A percentile compares a stretch with the other conserved stretches of the same genome.
These are phyloP conservation scores for Musa acuminata DNA, from an alignment of 176 grass and related monocot genomes.

Conservation along the genomic window DNA sequence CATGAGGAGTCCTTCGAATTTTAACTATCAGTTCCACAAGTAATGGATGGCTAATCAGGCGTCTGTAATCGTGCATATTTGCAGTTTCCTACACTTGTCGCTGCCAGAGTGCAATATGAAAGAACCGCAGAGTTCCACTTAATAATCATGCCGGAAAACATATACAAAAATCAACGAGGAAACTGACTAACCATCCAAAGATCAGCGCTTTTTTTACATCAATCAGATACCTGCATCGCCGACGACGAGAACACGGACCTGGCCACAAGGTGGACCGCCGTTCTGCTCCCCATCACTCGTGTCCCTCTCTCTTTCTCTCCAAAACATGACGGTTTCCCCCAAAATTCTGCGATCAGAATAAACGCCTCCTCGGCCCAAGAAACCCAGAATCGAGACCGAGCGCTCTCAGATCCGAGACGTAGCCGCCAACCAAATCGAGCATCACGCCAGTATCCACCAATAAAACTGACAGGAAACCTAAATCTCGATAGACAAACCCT, in stretches of 20 bases:
- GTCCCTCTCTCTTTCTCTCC: slow-evolving; percentile 58
- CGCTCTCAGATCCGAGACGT: not conserved
- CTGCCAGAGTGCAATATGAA: not conserved
- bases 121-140: not conserved
- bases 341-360: not conserved
- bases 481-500: not conserved
- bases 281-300: slow-evolving; percentile 46
- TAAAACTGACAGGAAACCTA: not conserved
- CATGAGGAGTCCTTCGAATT: not conserved
- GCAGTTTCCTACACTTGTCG: not conserved
- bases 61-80: not conserved
- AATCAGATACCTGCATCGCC: slow-evolving; percentile 66
- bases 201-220: not conserved
- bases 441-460: not conserved
- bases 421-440: not conserved
- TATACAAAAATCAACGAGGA: not conserved
- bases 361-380: not conserved
- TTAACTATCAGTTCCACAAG: no score
- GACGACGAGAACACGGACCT: slow-evolving; percentile 79
- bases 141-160: no score
- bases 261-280: slow-evolving; percentile 59
- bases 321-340: slow-evolving; percentile 32
- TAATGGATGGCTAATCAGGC: no score
- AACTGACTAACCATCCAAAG: not conserved
- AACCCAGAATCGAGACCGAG: not conserved